Percentiles rank a stretch among this genome's conserved stretches.
phyloP scores from a whole-genome alignment of 1,139 yeast genomes.

The Lodderomyces orthopsilosis region DNA sequence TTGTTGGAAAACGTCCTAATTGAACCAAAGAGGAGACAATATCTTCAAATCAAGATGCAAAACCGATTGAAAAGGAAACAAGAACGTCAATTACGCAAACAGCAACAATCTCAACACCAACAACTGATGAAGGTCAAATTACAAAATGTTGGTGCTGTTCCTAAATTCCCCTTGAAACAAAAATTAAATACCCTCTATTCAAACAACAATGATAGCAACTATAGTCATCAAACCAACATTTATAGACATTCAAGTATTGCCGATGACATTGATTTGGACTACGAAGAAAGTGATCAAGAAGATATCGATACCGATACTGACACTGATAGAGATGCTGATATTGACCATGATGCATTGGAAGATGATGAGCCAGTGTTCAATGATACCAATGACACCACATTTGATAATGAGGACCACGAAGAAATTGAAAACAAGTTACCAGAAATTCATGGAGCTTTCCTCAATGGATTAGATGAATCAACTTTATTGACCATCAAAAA shows the following conservation, averaged over 20 bases:
- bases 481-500: constrained; percentile 44
- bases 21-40: constrained; percentile 7
- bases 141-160: not conserved
- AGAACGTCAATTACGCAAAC: constrained; percentile 1
- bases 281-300: constrained; percentile 8
- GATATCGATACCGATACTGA: constrained; percentile 12
- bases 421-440: constrained; percentile 40
- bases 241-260: constrained; percentile 13
- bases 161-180: constrained; percentile 1
- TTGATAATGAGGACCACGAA: constrained; percentile 7
- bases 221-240: constrained; percentile 9
- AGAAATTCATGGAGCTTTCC: constrained; percentile 45
- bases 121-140: constrained; percentile 1
- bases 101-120: constrained; percentile 3
- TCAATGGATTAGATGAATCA: constrained; percentile 46
- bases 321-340: constrained; percentile 9
- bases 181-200: constrained; percentile 10
- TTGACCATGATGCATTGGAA: constrained; percentile 11
- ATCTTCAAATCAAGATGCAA: not conserved
- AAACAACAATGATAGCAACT: constrained; percentile 13
- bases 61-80: not conserved
- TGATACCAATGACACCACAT: constrained; percentile 17
- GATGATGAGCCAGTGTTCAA: constrained; percentile 12
- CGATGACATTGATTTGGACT: constrained; percentile 13
- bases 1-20: constrained; percentile 18